Conservation (phyloP, 257 asterid species). For the Solanum arcanum region DNA sequence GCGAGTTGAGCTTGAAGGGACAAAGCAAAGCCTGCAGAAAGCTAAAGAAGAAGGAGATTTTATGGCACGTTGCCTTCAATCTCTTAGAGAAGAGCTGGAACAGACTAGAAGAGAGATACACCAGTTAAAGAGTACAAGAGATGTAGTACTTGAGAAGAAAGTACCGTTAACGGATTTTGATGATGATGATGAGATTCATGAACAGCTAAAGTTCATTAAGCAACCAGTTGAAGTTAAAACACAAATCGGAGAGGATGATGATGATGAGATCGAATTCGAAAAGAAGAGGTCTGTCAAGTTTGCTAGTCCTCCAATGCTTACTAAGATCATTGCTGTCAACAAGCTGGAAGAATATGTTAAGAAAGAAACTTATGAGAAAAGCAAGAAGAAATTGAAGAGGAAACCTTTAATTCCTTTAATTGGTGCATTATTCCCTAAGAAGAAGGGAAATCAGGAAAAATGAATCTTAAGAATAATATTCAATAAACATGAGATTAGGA, state of each 20-base stretch:
- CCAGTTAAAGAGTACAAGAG: constrained; percentile 28
- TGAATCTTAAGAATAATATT: too few relatives aligned
- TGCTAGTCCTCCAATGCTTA: constrained; percentile 56
- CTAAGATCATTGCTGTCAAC: constrained; percentile 23
- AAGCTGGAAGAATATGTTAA: neutral
- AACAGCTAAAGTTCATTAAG: constrained; percentile 55
- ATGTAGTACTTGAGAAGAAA: neutral
- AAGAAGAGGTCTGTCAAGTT: constrained; percentile 74
- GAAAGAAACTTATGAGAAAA: neutral
- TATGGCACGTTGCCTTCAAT: constrained; percentile 44
- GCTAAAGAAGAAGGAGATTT: constrained; percentile 43
- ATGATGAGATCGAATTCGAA: constrained; percentile 4
- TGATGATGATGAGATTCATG: constrained; percentile 18
- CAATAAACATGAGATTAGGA: neutral
- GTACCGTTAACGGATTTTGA: neutral
- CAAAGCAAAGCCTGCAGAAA: constrained; percentile 37
- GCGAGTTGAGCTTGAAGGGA: constrained; percentile 40
- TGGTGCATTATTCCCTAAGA: constrained; percentile 45
- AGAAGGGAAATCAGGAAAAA: constrained; percentile 18
- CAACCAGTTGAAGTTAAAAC: constrained; percentile 10
- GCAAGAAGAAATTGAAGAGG: constrained; percentile 38
- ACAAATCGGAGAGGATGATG: neutral
- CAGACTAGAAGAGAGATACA: constrained; percentile 53
- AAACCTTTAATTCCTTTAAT: constrained; percentile 47
- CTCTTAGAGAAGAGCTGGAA: constrained; percentile 55